Evolutionary conservation across 179 eudicot genomes (phyloP).

Genomic region (Camellia oleifera): DNA sequence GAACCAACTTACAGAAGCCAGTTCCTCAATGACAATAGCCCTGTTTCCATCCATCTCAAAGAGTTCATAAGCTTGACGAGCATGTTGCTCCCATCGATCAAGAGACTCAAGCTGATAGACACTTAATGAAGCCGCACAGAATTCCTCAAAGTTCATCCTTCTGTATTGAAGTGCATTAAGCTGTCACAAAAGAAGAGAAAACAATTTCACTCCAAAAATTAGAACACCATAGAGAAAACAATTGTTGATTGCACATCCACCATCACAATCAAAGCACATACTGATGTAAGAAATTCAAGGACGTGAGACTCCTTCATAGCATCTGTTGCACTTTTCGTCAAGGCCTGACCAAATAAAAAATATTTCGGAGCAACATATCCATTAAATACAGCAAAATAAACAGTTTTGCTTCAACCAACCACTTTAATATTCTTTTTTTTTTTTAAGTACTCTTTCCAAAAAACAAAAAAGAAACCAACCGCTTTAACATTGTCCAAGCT

Average conservation of each 20-base stretch:
- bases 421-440: slow-evolving; percentile 39
- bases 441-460: no score
- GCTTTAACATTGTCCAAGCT: slow-evolving; percentile 66
- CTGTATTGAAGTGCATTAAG: slow-evolving; percentile 44
- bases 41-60: slow-evolving; percentile 58
- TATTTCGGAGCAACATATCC: slow-evolving; percentile 7
- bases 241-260: background rate
- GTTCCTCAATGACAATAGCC: slow-evolving; percentile 44
- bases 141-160: slow-evolving; percentile 53
- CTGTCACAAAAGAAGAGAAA: slow-evolving; percentile 23
- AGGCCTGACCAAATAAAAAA: slow-evolving; percentile 48
- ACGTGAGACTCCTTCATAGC: slow-evolving; percentile 85
- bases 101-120: slow-evolving; percentile 52
- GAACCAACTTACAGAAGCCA: slow-evolving; percentile 40
- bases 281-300: slow-evolving; percentile 64
- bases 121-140: slow-evolving; percentile 46
- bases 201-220: background rate
- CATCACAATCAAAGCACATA: slow-evolving; percentile 30
- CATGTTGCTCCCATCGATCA: slow-evolving; percentile 49
- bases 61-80: slow-evolving; percentile 45
- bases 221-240: background rate
- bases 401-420: slow-evolving; percentile 36
- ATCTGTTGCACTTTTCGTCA: slow-evolving; percentile 71
- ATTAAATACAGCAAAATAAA: background rate
- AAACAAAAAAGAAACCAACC: slow-evolving; percentile 31